Evolutionary conservation across 805 yeast species (phyloP).

Genomic region (Pichia thaimueangensis): DNA sequence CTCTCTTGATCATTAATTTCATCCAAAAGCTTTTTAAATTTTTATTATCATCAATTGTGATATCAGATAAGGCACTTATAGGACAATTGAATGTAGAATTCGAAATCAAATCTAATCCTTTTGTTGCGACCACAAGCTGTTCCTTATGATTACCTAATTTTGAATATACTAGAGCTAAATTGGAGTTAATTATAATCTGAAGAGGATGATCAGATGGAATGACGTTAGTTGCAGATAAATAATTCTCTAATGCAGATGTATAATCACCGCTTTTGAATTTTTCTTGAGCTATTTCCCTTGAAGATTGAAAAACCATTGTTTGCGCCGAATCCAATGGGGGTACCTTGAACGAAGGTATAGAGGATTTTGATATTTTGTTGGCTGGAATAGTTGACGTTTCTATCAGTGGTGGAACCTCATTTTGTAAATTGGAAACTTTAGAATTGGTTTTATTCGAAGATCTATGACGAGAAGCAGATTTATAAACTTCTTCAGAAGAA

Average conservation of each 20-base stretch:
- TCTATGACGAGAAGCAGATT: conserved; percentile 16
- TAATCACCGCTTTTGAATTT: conserved; percentile 82
- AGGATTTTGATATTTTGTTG: background rate
- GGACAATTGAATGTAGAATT: conserved; percentile 19
- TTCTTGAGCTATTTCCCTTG: conserved; percentile 50
- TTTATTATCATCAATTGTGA: conserved; percentile 43
- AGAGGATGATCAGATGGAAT: conserved; percentile 62
- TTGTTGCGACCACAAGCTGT: conserved; percentile 40
- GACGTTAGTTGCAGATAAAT: conserved; percentile 40
- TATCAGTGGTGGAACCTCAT: background rate
- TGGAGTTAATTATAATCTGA: conserved; percentile 64
- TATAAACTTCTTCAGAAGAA: conserved; percentile 16
- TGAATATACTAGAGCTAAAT: conserved; percentile 59
- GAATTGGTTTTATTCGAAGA: background rate
- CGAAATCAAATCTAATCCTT: conserved; percentile 39
- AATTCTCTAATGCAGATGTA: conserved; percentile 53
- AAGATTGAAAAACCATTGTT: conserved; percentile 35
- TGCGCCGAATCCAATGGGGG: conserved; percentile 21
- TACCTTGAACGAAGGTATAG: conserved; percentile 11
- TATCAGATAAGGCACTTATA: conserved; percentile 13
- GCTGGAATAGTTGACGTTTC: background rate
- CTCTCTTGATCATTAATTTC: conserved; percentile 62
- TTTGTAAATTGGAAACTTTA: background rate
- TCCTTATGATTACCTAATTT: conserved; percentile 65
- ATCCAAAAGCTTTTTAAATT: conserved; percentile 63